These are phyloP conservation scores for Geosmithia putterillii DNA, from an alignment of 2,329 filamentous ascomycete genomes.

Conservation along the genomic window DNA sequence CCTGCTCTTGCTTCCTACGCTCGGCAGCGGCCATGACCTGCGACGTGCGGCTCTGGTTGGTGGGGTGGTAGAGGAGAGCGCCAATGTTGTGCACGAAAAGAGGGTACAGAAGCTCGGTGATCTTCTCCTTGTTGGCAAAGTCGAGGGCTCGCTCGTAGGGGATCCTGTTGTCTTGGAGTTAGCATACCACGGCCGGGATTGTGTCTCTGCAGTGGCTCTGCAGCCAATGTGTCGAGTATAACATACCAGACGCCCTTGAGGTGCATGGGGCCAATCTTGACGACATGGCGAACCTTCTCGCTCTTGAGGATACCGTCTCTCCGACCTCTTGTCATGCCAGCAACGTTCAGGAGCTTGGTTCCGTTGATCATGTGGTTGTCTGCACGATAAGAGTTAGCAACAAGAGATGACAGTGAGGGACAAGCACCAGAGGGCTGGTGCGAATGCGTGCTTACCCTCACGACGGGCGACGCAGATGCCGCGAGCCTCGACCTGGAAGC, in stretches of 20 bases:
- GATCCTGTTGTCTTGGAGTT: slow-evolving; percentile 52
- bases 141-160: slow-evolving; percentile 95
- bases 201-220: neutral
- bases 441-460: slow-evolving; percentile 50
- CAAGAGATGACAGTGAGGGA: neutral
- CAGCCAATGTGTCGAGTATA: neutral
- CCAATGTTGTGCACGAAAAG: slow-evolving; percentile 97
- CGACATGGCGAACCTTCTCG: slow-evolving; percentile 91
- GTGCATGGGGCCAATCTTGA: slow-evolving; percentile 99
- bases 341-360: slow-evolving; percentile 92
- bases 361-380: slow-evolving; percentile 99
- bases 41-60: slow-evolving; percentile 71
- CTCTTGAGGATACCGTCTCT: slow-evolving; percentile 95
- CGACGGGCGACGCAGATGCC: slow-evolving; percentile 90
- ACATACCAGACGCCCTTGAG: slow-evolving; percentile 92
- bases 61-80: slow-evolving; percentile 83
- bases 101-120: slow-evolving; percentile 88
- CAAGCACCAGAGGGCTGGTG: neutral
- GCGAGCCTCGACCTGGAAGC: slow-evolving; percentile 94
- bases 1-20: slow-evolving; percentile 60
- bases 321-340: slow-evolving; percentile 92
- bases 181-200: neutral
- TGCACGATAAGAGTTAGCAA: slow-evolving; percentile 18
- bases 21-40: slow-evolving; percentile 80
- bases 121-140: slow-evolving; percentile 99